A percentile compares a stretch with the other conserved stretches of the same genome.
Conservation (phyloP, 345 rosid genomes). For the Anacardium occidentale region DNA sequence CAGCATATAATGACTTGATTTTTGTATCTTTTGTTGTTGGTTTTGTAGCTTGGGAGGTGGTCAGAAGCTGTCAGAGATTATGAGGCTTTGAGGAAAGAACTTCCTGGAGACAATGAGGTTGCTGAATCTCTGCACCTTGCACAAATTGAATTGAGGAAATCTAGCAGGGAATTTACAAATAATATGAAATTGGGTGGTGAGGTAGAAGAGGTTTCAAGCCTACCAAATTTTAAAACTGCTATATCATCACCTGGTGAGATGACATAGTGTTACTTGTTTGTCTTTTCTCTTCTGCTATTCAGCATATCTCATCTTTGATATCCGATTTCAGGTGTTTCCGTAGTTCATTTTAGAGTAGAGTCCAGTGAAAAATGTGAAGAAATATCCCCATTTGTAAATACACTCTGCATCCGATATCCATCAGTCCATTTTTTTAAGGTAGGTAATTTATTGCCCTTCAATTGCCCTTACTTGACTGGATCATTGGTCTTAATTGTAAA, state of each 20-base stretch:
- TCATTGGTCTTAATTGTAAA: not conserved
- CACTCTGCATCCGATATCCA: conserved; percentile 41
- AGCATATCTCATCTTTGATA: not conserved
- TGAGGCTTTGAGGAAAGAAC: conserved; percentile 72
- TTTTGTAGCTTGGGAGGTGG: conserved; percentile 72
- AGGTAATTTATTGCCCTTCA: not conserved
- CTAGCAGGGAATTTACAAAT: conserved; percentile 39
- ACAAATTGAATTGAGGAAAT: conserved; percentile 59
- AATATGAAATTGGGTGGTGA: conserved; percentile 50
- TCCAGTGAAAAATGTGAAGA: conserved; percentile 38
- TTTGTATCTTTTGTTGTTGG: conserved; percentile 6
- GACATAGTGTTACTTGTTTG: not conserved
- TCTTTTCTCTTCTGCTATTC: not conserved
- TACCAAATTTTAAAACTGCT: conserved; percentile 61
- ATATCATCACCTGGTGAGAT: conserved; percentile 55
- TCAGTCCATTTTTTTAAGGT: conserved; percentile 40
- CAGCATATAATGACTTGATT: not conserved
- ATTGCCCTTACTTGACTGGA: not conserved
- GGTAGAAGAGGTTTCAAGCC: conserved; percentile 59
- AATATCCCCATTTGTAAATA: conserved; percentile 38
- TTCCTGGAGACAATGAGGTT: conserved; percentile 77
- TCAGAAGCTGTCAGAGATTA: conserved; percentile 84
- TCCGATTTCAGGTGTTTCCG: conserved; percentile 37
- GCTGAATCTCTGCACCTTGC: conserved; percentile 69
- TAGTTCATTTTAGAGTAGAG: conserved; percentile 33